These are phyloP conservation scores for Cladosporium sp. DNA, from an alignment of 2,329 filamentous ascomycete genomes.

Conservation along the genomic window DNA sequence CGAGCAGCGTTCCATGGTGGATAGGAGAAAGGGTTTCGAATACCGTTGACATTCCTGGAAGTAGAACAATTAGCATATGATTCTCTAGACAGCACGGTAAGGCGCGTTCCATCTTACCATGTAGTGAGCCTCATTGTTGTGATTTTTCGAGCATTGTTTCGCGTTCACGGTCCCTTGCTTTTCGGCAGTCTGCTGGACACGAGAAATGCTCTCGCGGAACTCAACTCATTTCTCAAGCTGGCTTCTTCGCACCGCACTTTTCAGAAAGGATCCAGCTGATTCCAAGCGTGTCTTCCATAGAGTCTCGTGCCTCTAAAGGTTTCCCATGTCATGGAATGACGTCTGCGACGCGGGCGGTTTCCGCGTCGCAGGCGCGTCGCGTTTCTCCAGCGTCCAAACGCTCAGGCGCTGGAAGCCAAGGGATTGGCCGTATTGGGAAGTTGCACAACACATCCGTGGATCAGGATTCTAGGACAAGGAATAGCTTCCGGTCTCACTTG, in stretches of 20 bases:
- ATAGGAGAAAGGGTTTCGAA: slow-evolving; percentile 49
- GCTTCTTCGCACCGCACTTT: background rate
- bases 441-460: background rate
- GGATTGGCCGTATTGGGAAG: background rate
- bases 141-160: background rate
- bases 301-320: background rate
- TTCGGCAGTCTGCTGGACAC: background rate
- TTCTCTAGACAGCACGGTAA: too few relatives aligned
- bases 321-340: background rate
- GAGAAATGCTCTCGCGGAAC: background rate
- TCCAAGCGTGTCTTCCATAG: too few relatives aligned
- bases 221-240: background rate
- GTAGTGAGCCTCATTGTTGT: slow-evolving; percentile 32
- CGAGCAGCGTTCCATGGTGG: slow-evolving; percentile 45
- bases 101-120: slow-evolving; percentile 20
- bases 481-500: background rate
- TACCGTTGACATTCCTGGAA: slow-evolving; percentile 48
- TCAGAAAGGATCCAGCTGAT: too few relatives aligned
- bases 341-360: slow-evolving; percentile 3
- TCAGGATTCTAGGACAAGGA: background rate
- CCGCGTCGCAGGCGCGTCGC: slow-evolving; percentile 4
- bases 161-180: background rate
- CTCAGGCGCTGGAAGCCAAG: background rate
- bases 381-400: background rate
- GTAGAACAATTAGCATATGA: background rate